A percentile compares a stretch with the other conserved stretches of the same genome.
These are phyloP conservation scores for Hanseniaspora vineae DNA, from an alignment of 805 yeast genomes.

Conservation along the genomic window DNA sequence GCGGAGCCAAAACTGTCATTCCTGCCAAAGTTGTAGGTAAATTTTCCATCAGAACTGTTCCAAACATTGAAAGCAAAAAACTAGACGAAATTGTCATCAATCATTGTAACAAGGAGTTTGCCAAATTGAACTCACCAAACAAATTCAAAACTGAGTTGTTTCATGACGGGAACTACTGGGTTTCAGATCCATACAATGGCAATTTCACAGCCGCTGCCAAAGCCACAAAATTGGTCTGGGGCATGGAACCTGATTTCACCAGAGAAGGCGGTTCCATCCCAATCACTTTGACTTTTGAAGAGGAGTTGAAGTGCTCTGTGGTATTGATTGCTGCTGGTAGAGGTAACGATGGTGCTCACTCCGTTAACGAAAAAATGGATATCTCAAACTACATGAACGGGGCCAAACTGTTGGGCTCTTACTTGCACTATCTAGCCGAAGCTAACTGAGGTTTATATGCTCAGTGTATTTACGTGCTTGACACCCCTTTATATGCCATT, in stretches of 20 bases:
- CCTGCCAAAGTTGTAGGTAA: constrained; percentile 92
- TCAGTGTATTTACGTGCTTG: not conserved
- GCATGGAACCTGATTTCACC: constrained; percentile 89
- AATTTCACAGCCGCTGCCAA: constrained; percentile 86
- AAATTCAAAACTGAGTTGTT: constrained; percentile 56
- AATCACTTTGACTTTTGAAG: constrained; percentile 86
- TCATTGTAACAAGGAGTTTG: constrained; percentile 55
- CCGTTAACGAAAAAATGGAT: constrained; percentile 90
- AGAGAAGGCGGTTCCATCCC: constrained; percentile 99
- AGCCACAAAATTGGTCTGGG: constrained; percentile 93
- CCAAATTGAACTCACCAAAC: constrained; percentile 65
- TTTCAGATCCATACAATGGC: constrained; percentile 84
- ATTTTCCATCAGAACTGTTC: constrained; percentile 95
- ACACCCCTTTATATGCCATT: not conserved
- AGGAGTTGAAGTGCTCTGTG: constrained; percentile 73
- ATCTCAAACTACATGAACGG: constrained; percentile 85
- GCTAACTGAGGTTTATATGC: constrained; percentile 9
- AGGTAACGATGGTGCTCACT: constrained; percentile 99
- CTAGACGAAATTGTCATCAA: constrained; percentile 66
- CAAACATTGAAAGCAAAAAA: constrained; percentile 72
- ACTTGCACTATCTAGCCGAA: constrained; percentile 71
- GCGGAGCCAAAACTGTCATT: constrained; percentile 97
- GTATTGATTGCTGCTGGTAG: constrained; percentile 93
- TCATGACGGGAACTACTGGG: constrained; percentile 97
- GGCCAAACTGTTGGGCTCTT: constrained; percentile 84